These are phyloP conservation scores for Davidsoniella neocaledoniae DNA, from an alignment of 2,329 filamentous ascomycete species.

Conservation along the genomic window DNA sequence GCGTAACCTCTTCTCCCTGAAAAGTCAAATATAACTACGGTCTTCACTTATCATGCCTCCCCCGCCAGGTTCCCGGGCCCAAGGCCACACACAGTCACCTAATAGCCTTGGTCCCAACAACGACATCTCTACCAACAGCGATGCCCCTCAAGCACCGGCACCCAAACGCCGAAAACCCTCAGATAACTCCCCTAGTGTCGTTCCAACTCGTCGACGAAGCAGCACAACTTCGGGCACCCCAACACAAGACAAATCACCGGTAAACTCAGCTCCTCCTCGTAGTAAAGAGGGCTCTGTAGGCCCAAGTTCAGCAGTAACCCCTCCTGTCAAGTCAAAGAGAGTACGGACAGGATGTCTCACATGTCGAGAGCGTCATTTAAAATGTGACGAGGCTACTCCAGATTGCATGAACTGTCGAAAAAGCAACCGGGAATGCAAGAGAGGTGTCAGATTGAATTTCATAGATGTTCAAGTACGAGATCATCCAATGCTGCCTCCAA, in stretches of 20 bases:
- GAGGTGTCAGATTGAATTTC: conserved; percentile 78
- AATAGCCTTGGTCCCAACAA: not conserved
- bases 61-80: not conserved
- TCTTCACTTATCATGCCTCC: not conserved
- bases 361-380: conserved; percentile 75
- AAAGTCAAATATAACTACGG: no score
- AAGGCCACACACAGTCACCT: not conserved
- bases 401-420: conserved; percentile 68
- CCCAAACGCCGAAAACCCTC: conserved; percentile 11
- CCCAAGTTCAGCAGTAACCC: conserved; percentile 1
- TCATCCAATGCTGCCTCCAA: conserved; percentile 45
- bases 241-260: not conserved
- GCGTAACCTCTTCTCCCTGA: no score
- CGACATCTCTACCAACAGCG: not conserved
- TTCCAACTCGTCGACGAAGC: conserved; percentile 7
- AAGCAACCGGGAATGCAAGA: conserved; percentile 69
- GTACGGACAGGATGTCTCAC: conserved; percentile 84
- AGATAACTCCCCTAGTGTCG: not conserved
- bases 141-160: conserved; percentile 2
- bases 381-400: conserved; percentile 63
- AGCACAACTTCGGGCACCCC: conserved; percentile 10
- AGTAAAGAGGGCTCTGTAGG: conserved; percentile 4
- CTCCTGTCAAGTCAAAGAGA: conserved; percentile 50
- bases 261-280: not conserved
- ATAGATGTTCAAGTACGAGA: conserved; percentile 64